Conservation (phyloP, 805 yeast species). For the Wickerhamiella dianesei region DNA sequence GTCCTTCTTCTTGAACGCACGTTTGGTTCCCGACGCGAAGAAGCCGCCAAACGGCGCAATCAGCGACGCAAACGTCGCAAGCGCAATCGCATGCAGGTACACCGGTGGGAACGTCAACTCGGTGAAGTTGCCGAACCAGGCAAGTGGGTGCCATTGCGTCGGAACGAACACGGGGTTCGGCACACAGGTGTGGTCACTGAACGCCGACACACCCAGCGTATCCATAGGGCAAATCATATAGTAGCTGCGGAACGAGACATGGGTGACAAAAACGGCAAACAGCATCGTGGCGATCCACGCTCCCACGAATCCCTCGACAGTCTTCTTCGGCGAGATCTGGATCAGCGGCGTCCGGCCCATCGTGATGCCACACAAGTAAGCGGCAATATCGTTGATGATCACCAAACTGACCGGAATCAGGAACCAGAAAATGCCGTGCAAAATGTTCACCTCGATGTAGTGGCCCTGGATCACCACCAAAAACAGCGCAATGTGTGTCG, state of each 20-base stretch:
- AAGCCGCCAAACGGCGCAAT: conserved; percentile 98
- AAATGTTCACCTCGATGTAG: conserved; percentile 74
- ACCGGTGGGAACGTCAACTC: conserved; percentile 64
- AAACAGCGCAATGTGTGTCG: conserved; percentile 85
- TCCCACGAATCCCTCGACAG: conserved; percentile 93
- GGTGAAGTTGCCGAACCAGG: conserved; percentile 1
- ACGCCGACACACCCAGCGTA: conserved; percentile 40
- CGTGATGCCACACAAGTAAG: conserved; percentile 92
- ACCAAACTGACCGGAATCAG: conserved; percentile 83
- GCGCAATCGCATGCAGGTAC: conserved; percentile 71
- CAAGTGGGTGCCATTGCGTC: conserved; percentile 48
- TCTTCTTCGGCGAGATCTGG: conserved; percentile 90
- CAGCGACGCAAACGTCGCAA: conserved; percentile 90
- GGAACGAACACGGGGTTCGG: conserved; percentile 82
- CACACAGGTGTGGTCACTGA: conserved; percentile 56
- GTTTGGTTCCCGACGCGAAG: conserved; percentile 92
- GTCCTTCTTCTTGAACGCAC: conserved; percentile 92
- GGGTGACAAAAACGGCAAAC: conserved; percentile 54
- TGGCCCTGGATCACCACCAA: conserved; percentile 90
- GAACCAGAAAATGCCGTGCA: conserved; percentile 90
- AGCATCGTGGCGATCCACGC: conserved; percentile 91
- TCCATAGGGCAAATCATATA: conserved; percentile 83
- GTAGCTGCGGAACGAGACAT: conserved; percentile 46
- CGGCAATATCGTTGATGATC: conserved; percentile 88
- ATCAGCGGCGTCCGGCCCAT: conserved; percentile 88